Conservation (phyloP, 1,284 basidiomycete species). For the Ustilago sp. region DNA sequence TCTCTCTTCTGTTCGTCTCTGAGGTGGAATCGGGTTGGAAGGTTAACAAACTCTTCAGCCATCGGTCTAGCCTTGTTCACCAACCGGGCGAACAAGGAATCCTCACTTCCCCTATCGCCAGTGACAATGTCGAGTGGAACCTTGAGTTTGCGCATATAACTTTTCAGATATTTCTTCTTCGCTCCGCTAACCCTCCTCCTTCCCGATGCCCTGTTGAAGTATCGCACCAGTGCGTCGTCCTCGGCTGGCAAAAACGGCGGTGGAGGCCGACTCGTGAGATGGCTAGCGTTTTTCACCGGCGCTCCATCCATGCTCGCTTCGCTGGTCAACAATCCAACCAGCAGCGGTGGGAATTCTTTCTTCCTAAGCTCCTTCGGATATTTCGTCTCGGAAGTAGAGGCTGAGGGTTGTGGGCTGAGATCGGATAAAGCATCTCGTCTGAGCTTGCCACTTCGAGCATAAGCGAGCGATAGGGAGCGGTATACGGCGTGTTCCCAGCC, state of each 20-base stretch:
- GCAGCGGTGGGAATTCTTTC: slow-evolving; percentile 8
- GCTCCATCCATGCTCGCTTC: slow-evolving; percentile 29
- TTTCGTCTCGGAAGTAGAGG: neutral
- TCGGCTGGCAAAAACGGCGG: slow-evolving; percentile 30
- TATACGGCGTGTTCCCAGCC: slow-evolving; percentile 44
- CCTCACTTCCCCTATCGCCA: neutral
- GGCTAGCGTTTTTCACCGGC: slow-evolving; percentile 10
- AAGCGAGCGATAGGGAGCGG: slow-evolving; percentile 34
- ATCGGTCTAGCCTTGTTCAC: slow-evolving; percentile 9
- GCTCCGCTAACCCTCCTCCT: slow-evolving; percentile 28
- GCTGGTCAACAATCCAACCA: slow-evolving; percentile 20
- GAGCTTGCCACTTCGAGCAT: slow-evolving; percentile 34
- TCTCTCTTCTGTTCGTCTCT: neutral
- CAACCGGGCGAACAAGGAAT: slow-evolving; percentile 8
- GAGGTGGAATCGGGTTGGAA: slow-evolving; percentile 6
- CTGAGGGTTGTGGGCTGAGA: slow-evolving; percentile 15
- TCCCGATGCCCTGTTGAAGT: slow-evolving; percentile 16
- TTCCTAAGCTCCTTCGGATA: slow-evolving; percentile 3
- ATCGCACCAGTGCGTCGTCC: slow-evolving; percentile 31
- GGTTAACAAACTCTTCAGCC: neutral
- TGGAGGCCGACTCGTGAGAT: slow-evolving; percentile 24
- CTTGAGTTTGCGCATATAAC: slow-evolving; percentile 29
- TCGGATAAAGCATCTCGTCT: slow-evolving; percentile 32
- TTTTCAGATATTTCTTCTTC: slow-evolving; percentile 1
- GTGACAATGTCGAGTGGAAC: slow-evolving; percentile 25